Evolutionary conservation across 371 early-diverging fungal species (phyloP), one percentile per base, ranked within the genome.

Genomic region (Apophysomyces ossiformis): DNA sequence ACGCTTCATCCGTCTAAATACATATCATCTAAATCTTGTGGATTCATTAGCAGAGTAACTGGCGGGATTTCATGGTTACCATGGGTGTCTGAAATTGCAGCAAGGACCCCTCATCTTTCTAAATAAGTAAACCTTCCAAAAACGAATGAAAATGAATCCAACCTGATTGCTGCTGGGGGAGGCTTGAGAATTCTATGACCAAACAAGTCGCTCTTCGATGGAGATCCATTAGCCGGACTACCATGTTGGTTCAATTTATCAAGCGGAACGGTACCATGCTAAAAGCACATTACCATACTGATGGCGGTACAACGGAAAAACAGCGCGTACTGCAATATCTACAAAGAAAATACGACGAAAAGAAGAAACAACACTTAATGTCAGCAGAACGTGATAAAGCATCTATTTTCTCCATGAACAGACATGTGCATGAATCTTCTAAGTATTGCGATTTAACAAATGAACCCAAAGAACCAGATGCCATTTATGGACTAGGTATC

Each of bases 371-470:
- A 37, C 78, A 74, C 56, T 37, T 75, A 9, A 36, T 58, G 58
- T 44, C 69, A 6, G 71, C 74, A n/a, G 37, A 66, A 37, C 70
- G 69, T 38, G 74, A 71, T 56, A 60, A 68, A 21, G 72, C 71
- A 18, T 45, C 65, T 26, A 73, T 76, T 67, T 47, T 73, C 18
- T 64, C 73, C 18, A 64, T 70, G 47, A 65, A 54, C 35, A 66
- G 58, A 26, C 46, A 13, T 37, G 12, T 21, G 21, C 37, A 50
- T 21, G 15, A n/a, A 5, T 50, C 50, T 39, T 43, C 41, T 7
- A 37, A 6, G 0, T 18, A 5, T 32, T 36, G 11, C 2, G 41
- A 5, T 41, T 12, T 35, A 12, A 46, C 26, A 35, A 46, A 58
- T 15, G 38, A 45, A 38, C 47, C n/a, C 7, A 9, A 69, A 9